Base-by-base conservation (phyloP, 257 asterid genomes). In the Solanum acaule region DNA sequence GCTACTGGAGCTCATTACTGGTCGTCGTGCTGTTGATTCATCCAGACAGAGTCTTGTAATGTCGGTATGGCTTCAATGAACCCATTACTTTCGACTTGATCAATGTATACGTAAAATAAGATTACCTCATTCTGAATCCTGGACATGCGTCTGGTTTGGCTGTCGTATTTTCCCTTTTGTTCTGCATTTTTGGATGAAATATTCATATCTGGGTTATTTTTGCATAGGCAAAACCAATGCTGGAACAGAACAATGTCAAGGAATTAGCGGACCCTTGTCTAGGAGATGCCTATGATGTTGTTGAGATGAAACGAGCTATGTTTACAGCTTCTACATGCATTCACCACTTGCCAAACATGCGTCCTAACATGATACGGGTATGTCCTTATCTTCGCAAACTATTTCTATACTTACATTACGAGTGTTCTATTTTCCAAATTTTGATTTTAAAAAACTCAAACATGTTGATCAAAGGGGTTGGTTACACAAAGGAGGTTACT, bases 351-450 rank as follows among this genome's bases (percentile, higher is more conserved):
- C 96, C 99, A 83, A 91, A 89, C 91, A 87, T 93, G 93, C 96
- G 99, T 10, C 99, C 99, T 63, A 93, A 84, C 94, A 96, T 97
- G 99, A 92, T 90, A 52, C 86, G 93, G 96, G 99, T 96, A 90
- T 67, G 33, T 22, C 27, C 29, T 31, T 72, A 49, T 35, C 10
- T 40, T 34, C n/a, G 10, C 81, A 4, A 25, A 77, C 6, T 6
- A 38, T 56, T 5, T 52, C 23, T 13, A 38, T 33, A 35, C 20
- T 23, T 18, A 10, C 12, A 13, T 72, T 9, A 9, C 25, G 72
- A 33, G 44, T 27, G 4, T 72, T 3, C 37, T 4, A 10, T 3
- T 23, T 88, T 71, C 65, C 73, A 18, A 9, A 34, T 35, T 75
- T 35, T 75, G 83, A 75, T 3, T 35, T 35, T 33, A 5, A 4